These are phyloP conservation scores for Quercus lobata DNA, from an alignment of 331 rosid species.

Conservation along the genomic window DNA sequence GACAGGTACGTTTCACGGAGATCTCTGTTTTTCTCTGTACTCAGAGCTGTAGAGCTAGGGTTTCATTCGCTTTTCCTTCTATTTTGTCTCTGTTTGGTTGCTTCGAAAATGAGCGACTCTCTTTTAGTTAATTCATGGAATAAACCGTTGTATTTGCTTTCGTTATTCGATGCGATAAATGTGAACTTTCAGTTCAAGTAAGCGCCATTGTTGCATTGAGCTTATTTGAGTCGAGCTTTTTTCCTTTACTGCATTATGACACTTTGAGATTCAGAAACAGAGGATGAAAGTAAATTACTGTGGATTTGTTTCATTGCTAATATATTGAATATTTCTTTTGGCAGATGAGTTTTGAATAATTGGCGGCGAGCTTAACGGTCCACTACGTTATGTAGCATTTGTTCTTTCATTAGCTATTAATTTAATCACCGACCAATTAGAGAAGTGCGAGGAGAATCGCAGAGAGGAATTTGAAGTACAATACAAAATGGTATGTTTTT, in stretches of 20 bases:
- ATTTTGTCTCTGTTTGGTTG: not conserved
- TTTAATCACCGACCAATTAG: not conserved
- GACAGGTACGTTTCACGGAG: conserved; percentile 13
- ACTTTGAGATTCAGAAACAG: not conserved
- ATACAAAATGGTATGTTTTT: conserved; percentile 38
- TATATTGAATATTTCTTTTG: not conserved
- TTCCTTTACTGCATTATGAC: not conserved
- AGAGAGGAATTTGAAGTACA: conserved; percentile 18
- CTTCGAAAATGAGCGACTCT: not conserved
- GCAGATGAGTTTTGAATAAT: not conserved
- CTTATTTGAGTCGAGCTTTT: not conserved
- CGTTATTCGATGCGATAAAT: not conserved
- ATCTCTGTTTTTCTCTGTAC: conserved; percentile 4
- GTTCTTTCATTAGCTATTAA: not conserved
- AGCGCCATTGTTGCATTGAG: conserved; percentile 22
- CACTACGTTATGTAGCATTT: not conserved
- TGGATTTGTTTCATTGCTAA: not conserved
- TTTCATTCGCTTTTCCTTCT: not conserved
- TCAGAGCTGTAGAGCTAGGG: conserved; percentile 16
- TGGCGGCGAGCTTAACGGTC: not conserved
- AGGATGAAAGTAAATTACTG: not conserved
- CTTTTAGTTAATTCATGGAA: not conserved
- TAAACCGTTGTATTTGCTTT: not conserved
- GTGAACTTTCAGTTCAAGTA: not conserved
- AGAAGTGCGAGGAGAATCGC: not conserved